Evolutionary conservation across 2,329 filamentous ascomycete species (phyloP), one percentile per base, ranked within the genome.

Genomic region (Aaosphaeria arxii): DNA sequence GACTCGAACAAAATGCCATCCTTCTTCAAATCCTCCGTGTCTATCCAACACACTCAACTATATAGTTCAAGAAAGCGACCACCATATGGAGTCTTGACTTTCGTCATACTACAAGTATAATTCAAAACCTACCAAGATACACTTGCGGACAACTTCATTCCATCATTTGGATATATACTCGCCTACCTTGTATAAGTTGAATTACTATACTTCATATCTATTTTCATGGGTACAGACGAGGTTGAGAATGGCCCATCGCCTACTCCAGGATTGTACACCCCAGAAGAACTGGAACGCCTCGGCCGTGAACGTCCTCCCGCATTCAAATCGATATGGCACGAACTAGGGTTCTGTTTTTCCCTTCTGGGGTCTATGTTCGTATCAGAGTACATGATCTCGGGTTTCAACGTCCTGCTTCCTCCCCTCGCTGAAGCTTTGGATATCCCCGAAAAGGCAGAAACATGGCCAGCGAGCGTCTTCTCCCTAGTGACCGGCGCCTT

Each of bases 381-480:
- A 58, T 76, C 80, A 40, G 88, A 91, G 71, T 91, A 86, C 69
- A 87, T 86, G 62, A 80, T 92, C 44, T 87, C 85, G 42, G 89
- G 89, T 31, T 94, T 91, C 60, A 82, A 77, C 49, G 73, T 84
- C 50, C 71, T 92, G 29, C 69, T 91, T 0, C 88, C 89, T 1
- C 82, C 81, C 0, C 67, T 94, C 3, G 74, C 82, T 7, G 62
- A 68, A 7, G 77, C 82, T 1, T 76, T 94, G 4, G 47, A 82
- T 36, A 90, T 94, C 38, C 81, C 87, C 0, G 77, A 84, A 40
- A 80, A 84, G 35, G 83, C 85, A 5, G 71, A 72, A 2, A 78
- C 78, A 43, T 71, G 69, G 69, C 69, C 69, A 1, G 64, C 69
- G 9, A 69, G 63, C 32, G 67, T 67, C 1, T 71, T 71, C 53